These are phyloP conservation scores for Pseudogymnoascus sp. DNA, from an alignment of 2,329 filamentous ascomycete species.

Conservation along the genomic window DNA sequence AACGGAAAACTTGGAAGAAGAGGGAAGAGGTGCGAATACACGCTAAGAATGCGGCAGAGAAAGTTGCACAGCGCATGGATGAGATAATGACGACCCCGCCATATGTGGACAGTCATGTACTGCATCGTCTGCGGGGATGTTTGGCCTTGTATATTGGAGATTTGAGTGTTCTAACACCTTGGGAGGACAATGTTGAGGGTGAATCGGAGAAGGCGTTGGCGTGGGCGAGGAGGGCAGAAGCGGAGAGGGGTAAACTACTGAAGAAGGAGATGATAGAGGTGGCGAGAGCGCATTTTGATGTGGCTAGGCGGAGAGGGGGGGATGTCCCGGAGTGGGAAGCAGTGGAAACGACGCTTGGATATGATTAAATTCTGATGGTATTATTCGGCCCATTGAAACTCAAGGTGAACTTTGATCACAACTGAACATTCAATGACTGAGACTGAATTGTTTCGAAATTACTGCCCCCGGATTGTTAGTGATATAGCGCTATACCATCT, in stretches of 20 bases:
- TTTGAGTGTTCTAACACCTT: slow-evolving; percentile 40
- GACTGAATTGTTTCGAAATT: no score
- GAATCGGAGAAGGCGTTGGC: slow-evolving; percentile 10
- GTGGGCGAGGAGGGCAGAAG: slow-evolving; percentile 19
- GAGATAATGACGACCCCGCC: slow-evolving; percentile 60
- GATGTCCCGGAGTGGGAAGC: neutral
- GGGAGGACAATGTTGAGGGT: slow-evolving; percentile 16
- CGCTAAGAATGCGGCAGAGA: slow-evolving; percentile 41
- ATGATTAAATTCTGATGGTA: neutral
- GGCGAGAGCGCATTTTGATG: slow-evolving; percentile 34
- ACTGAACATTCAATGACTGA: no score
- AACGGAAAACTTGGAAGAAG: slow-evolving; percentile 19
- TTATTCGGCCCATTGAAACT: no score
- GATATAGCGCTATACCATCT: no score
- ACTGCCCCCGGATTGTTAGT: no score
- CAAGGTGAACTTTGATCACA: neutral
- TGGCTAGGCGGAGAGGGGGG: slow-evolving; percentile 26
- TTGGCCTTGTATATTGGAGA: slow-evolving; percentile 69
- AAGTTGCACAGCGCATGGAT: slow-evolving; percentile 64
- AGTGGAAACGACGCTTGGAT: neutral
- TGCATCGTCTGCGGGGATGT: slow-evolving; percentile 67
- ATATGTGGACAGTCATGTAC: slow-evolving; percentile 57
- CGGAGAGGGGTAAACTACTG: slow-evolving; percentile 19
- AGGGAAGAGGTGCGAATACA: slow-evolving; percentile 24
- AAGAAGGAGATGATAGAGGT: slow-evolving; percentile 29